Evolutionary conservation across 1,139 yeast species (phyloP).

Genomic region (Debaryomyces sp.): DNA sequence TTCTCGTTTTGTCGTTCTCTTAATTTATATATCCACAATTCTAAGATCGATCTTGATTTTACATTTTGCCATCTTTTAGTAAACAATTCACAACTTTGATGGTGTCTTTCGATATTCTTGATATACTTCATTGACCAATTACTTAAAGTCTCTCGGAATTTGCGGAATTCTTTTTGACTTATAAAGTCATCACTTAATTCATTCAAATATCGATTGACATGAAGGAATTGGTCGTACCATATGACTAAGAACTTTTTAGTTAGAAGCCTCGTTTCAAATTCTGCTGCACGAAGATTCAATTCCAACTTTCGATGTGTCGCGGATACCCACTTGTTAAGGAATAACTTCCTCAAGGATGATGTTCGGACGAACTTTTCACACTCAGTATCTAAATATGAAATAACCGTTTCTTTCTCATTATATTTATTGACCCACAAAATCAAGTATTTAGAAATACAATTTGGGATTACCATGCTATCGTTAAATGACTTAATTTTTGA

Average conservation of each 20-base stretch:
- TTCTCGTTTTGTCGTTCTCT: constrained; percentile 9
- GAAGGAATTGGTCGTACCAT: constrained; percentile 38
- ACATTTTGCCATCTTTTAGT: constrained; percentile 35
- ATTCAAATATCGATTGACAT: constrained; percentile 24
- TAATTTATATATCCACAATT: constrained; percentile 38
- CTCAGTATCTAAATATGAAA: constrained; percentile 15
- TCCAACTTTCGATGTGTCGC: constrained; percentile 1
- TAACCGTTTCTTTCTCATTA: constrained; percentile 15
- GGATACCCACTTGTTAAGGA: constrained; percentile 18
- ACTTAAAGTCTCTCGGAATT: constrained; percentile 29
- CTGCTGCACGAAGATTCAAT: constrained; percentile 1
- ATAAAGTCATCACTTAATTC: constrained; percentile 33
- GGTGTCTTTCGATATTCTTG: constrained; percentile 34
- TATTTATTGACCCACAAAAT: constrained; percentile 26
- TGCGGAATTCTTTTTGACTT: constrained; percentile 31
- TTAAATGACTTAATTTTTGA: constrained; percentile 20
- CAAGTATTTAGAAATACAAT: constrained; percentile 15
- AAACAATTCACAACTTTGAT: constrained; percentile 41
- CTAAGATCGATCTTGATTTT: constrained; percentile 34
- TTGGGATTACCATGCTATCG: constrained; percentile 13
- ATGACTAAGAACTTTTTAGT: constrained; percentile 31
- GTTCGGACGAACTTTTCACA: constrained; percentile 16
- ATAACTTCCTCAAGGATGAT: constrained; percentile 12
- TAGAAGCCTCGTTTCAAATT: constrained; percentile 26
- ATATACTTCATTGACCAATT: constrained; percentile 44